Conservation (phyloP, 1,284 basidiomycete species). For the Sporisorium graminicola region DNA sequence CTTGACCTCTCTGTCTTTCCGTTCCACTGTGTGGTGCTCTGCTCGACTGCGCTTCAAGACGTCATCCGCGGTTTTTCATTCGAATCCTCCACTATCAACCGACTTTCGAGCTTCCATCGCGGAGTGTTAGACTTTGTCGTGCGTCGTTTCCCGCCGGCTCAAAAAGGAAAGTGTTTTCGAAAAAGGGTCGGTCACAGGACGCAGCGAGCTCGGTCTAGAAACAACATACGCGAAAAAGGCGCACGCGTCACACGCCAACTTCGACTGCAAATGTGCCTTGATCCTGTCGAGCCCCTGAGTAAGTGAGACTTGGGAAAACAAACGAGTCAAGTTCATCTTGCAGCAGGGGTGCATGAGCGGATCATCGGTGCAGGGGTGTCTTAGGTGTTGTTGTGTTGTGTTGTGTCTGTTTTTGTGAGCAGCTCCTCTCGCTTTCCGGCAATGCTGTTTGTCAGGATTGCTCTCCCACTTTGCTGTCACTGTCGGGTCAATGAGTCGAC, state of each 20-base stretch:
- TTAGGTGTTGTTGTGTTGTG: no score
- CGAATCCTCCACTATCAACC: not conserved
- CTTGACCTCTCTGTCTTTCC: not conserved
- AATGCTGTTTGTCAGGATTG: not conserved
- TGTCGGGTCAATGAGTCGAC: not conserved
- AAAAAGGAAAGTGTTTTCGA: constrained; percentile 3
- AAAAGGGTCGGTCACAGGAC: no score
- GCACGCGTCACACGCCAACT: not conserved
- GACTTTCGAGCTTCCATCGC: not conserved
- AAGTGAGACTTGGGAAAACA: not conserved
- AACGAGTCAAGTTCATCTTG: no score
- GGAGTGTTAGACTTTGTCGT: constrained; percentile 1
- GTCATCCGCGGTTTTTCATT: not conserved
- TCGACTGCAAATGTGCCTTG: no score
- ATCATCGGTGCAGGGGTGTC: not conserved
- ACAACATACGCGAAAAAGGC: not conserved
- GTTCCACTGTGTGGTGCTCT: no score
- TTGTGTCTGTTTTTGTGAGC: not conserved
- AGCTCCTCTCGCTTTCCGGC: not conserved
- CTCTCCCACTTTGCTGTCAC: not conserved
- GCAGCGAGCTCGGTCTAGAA: no score
- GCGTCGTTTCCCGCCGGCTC: not conserved
- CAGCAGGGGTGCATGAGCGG: not conserved
- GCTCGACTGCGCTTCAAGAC: not conserved
- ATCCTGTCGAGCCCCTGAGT: not conserved